Evolutionary conservation across 495 filamentous ascomycete species (phyloP).

Genomic region (Ascobolus immersus): DNA sequence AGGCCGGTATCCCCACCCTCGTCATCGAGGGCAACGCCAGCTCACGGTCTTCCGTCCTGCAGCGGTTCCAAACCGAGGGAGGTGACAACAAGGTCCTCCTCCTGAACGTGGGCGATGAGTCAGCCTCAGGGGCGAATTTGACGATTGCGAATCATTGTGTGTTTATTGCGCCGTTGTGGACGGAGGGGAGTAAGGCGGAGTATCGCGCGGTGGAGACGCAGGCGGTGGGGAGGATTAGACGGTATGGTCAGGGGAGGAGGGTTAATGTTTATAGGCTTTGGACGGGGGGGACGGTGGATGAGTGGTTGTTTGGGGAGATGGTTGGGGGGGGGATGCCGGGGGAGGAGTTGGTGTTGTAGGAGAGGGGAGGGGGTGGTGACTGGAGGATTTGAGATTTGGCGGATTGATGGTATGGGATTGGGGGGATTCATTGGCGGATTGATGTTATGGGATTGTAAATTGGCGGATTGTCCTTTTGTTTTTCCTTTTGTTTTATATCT

Average conservation of each 20-base stretch:
- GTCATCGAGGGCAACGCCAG: slow-evolving; percentile 10
- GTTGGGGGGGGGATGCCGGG: slow-evolving; percentile 9
- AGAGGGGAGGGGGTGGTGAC: too few species aligned
- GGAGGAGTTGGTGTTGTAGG: too few species aligned
- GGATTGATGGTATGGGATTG: too few species aligned
- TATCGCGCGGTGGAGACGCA: slow-evolving; percentile 40
- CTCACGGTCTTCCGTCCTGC: slow-evolving; percentile 17
- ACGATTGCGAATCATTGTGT: slow-evolving; percentile 53
- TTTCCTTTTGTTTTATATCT: too few species aligned
- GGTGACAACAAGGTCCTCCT: slow-evolving; percentile 29
- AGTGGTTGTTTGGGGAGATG: slow-evolving; percentile 33
- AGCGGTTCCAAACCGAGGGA: slow-evolving; percentile 18
- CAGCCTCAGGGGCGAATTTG: slow-evolving; percentile 50
- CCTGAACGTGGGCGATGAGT: slow-evolving; percentile 36
- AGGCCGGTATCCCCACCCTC: slow-evolving; percentile 8
- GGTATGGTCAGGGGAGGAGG: slow-evolving; percentile 38
- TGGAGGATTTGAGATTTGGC: too few species aligned
- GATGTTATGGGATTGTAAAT: too few species aligned
- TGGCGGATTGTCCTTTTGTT: too few species aligned
- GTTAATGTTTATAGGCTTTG: slow-evolving; percentile 51
- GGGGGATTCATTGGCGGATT: too few species aligned
- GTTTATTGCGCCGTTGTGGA: slow-evolving; percentile 38
- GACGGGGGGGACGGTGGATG: slow-evolving; percentile 38
- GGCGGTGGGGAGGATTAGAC: slow-evolving; percentile 40
- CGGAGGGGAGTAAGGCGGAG: slow-evolving; percentile 25